A percentile compares a stretch with the other conserved stretches of the same genome.
phyloP scores from a whole-genome alignment of 352 stramenopile species.

The Pythium guiyangense region DNA sequence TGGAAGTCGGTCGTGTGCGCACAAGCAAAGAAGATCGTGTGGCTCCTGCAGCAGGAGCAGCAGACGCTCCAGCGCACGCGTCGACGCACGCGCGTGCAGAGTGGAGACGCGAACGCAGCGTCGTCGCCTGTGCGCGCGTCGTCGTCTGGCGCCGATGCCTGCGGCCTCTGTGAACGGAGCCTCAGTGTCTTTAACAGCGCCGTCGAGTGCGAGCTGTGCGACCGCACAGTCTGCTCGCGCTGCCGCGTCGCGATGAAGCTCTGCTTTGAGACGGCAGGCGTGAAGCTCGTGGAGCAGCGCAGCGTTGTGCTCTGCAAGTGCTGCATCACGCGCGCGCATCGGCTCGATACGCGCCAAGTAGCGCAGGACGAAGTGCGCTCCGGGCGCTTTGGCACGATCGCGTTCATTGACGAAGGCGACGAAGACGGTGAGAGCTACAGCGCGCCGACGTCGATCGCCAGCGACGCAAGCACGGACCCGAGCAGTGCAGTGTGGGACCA shows the following conservation, averaged over 20 bases:
- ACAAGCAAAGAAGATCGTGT: conserved; percentile 24
- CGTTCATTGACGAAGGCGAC: background rate
- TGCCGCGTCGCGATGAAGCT: no score
- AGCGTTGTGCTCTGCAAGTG: no score
- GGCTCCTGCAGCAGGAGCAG: conserved; percentile 31
- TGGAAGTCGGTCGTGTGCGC: conserved; percentile 23
- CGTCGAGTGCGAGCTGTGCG: no score
- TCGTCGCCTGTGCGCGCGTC: background rate
- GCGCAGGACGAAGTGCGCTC: no score
- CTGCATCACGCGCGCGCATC: no score
- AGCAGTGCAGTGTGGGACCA: background rate
- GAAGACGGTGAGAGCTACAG: background rate
- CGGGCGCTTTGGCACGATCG: conserved; percentile 18
- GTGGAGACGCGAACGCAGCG: background rate
- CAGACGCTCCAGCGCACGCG: conserved; percentile 1
- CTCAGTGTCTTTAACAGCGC: conserved; percentile 18
- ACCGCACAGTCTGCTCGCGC: no score
- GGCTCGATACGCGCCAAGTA: no score
- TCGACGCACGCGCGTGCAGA: no score
- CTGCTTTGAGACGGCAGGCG: conserved; percentile 12
- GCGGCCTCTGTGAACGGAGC: conserved; percentile 14
- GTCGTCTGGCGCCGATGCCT: conserved; percentile 7
- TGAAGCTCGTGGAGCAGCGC: no score
- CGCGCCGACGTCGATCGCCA: background rate
- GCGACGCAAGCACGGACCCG: background rate